These are phyloP conservation scores for Chlorella sp. DNA, from an alignment of 139 green algal genomes.

Conservation along the genomic window DNA sequence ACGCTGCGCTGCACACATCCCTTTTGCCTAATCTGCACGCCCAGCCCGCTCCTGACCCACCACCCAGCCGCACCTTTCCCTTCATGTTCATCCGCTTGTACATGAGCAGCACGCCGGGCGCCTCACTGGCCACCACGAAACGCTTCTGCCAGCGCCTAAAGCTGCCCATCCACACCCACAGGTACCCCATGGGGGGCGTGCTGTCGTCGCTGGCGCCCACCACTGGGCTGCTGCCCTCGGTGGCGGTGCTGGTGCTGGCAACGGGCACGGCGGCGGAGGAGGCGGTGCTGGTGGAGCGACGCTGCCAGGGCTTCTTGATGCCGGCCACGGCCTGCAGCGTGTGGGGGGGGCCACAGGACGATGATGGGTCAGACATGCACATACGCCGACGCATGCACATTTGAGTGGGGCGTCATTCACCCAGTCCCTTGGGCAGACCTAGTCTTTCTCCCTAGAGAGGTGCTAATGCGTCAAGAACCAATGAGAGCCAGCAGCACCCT, in stretches of 20 bases:
- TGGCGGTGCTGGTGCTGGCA: not conserved
- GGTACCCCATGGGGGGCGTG: slow-evolving; percentile 32
- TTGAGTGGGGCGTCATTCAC: too few relatives aligned
- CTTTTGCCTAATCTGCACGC: too few relatives aligned
- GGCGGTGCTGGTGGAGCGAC: not conserved
- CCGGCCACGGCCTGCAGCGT: not conserved
- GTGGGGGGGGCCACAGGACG: not conserved
- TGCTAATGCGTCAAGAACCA: too few relatives aligned
- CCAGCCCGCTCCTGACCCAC: too few relatives aligned
- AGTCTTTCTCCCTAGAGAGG: too few relatives aligned
- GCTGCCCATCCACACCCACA: slow-evolving; percentile 46
- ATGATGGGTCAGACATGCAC: too few relatives aligned
- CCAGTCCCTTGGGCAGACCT: too few relatives aligned
- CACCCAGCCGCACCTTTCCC: slow-evolving; percentile 39
- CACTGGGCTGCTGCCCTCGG: not conserved
- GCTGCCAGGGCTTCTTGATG: slow-evolving; percentile 5
- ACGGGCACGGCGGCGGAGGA: not conserved
- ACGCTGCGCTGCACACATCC: too few relatives aligned
- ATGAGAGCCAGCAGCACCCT: too few relatives aligned
- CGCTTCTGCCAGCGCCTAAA: slow-evolving; percentile 33
- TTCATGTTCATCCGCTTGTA: slow-evolving; percentile 44
- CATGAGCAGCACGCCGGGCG: slow-evolving; percentile 40
- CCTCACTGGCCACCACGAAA: slow-evolving; percentile 32
- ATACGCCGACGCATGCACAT: too few relatives aligned
- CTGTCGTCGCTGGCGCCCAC: slow-evolving; percentile 1